Evolutionary conservation across 2,329 filamentous ascomycete genomes (phyloP).

Genomic region (Mycosphaerella arachidis): DNA sequence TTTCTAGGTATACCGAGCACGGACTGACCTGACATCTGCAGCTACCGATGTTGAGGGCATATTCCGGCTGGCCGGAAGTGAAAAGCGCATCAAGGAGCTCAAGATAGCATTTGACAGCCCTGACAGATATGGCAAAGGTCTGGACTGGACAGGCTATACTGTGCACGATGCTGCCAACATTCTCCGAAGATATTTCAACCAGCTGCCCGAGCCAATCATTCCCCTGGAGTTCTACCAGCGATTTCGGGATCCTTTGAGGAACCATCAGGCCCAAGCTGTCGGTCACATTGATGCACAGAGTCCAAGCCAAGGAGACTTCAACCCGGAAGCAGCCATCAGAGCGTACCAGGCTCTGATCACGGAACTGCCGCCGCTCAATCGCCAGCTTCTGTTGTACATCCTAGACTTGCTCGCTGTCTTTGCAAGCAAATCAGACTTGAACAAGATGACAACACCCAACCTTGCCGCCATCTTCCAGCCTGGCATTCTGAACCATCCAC

Average conservation of each 20-base stretch:
- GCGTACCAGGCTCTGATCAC: constrained; percentile 89
- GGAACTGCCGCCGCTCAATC: constrained; percentile 85
- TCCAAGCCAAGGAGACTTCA: constrained; percentile 69
- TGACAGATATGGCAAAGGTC: constrained; percentile 89
- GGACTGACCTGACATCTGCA: constrained; percentile 35
- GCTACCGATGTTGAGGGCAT: constrained; percentile 94
- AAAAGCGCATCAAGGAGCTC: constrained; percentile 96
- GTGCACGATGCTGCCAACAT: constrained; percentile 98
- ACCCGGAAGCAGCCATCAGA: constrained; percentile 69
- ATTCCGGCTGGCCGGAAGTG: constrained; percentile 90
- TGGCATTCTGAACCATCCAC: constrained; percentile 87
- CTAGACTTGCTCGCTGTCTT: constrained; percentile 94
- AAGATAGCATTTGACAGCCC: constrained; percentile 90
- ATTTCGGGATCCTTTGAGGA: constrained; percentile 77
- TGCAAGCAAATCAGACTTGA: constrained; percentile 91
- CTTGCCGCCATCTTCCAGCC: constrained; percentile 96
- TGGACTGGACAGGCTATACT: constrained; percentile 96
- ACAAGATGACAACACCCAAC: constrained; percentile 94
- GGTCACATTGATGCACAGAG: constrained; percentile 59
- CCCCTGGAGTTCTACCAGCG: constrained; percentile 87
- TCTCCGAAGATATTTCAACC: constrained; percentile 88
- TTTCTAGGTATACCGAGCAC: constrained; percentile 23
- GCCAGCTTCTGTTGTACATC: constrained; percentile 91
- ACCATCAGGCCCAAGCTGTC: constrained; percentile 64
- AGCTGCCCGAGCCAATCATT: constrained; percentile 93